Evolutionary conservation across 257 asterid species (phyloP).

Genomic region (Vinca minor): DNA sequence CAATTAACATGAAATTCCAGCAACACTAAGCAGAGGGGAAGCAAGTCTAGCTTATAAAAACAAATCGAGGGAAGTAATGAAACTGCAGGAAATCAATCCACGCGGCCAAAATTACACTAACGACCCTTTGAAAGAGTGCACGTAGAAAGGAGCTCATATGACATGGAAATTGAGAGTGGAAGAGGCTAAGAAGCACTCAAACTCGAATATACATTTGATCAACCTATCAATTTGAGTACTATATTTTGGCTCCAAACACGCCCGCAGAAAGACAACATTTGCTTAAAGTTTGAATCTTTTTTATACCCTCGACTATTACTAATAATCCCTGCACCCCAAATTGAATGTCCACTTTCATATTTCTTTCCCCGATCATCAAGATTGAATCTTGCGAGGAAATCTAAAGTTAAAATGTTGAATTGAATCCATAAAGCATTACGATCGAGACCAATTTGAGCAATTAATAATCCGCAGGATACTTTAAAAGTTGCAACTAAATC

Average conservation of each 20-base stretch:
- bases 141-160: not conserved
- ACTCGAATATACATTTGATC: conserved; percentile 2
- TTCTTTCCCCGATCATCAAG: no score
- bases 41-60: not conserved
- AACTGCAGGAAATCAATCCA: not conserved
- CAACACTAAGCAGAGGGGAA: not conserved
- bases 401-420: not conserved
- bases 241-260: not conserved
- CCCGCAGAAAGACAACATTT: not conserved
- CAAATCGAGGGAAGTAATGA: not conserved
- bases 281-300: not conserved
- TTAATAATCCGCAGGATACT: not conserved
- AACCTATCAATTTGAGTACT: not conserved
- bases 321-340: no score
- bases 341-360: no score
- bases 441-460: not conserved
- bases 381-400: not conserved
- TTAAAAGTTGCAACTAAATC: conserved; percentile 3
- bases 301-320: not conserved
- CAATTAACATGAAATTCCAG: not conserved
- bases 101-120: not conserved
- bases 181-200: not conserved
- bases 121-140: not conserved
- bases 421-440: not conserved
- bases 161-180: not conserved